A percentile compares a stretch with the other conserved stretches of the same genome.
Conservation (phyloP, 257 asterid genomes). For the Solanum sejunctum region DNA sequence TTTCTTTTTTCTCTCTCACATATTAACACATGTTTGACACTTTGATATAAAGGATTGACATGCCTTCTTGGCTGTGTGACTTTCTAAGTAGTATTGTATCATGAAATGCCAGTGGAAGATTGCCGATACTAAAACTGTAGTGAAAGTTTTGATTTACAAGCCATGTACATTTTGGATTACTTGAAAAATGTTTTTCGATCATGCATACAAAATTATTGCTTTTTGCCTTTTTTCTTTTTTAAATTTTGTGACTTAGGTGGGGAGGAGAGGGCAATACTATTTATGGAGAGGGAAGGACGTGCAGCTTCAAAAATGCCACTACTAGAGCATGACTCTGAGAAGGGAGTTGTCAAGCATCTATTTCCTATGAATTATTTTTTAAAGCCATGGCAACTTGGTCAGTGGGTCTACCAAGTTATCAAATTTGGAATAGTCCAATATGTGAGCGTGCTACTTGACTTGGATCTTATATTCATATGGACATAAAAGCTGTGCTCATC, state of each 20-base stretch:
- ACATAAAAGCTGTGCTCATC: background rate
- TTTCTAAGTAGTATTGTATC: background rate
- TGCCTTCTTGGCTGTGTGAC: background rate
- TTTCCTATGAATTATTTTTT: conserved; percentile 70
- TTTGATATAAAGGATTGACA: background rate
- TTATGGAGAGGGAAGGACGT: conserved; percentile 94
- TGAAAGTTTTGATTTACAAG: background rate
- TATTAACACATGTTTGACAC: background rate
- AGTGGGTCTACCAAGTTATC: conserved; percentile 88
- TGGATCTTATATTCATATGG: background rate
- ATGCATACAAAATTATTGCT: background rate
- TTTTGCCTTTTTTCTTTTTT: background rate
- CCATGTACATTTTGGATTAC: background rate
- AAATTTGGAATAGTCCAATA: conserved; percentile 96
- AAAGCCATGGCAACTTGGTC: conserved; percentile 90
- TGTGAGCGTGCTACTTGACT: conserved; percentile 46
- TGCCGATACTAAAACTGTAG: background rate
- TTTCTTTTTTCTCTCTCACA: background rate
- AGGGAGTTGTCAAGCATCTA: conserved; percentile 76
- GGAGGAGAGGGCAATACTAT: conserved; percentile 76
- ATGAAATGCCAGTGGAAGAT: background rate
- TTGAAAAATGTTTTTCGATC: background rate
- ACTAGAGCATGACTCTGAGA: conserved; percentile 66
- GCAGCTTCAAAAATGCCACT: conserved; percentile 54
- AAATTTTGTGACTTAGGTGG: conserved; percentile 32